These are phyloP conservation scores for Hevea brasiliensis DNA, from an alignment of 345 rosid genomes.

Conservation along the genomic window DNA sequence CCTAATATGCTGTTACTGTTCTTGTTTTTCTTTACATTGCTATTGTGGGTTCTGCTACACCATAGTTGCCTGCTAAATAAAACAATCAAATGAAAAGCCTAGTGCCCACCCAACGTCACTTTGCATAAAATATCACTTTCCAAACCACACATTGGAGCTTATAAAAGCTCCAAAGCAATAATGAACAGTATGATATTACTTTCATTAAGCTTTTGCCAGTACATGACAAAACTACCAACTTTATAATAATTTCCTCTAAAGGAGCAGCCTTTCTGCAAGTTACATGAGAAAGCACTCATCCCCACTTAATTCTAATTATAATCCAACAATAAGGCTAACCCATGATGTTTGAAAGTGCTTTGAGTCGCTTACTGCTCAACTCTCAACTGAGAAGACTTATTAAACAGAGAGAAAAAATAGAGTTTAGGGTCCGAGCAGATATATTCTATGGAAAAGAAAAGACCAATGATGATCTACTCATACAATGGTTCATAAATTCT, in stretches of 20 bases:
- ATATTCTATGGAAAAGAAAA: no score
- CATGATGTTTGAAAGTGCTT: no score
- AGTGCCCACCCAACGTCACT: slow-evolving; percentile 19
- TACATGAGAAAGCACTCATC: slow-evolving; percentile 26
- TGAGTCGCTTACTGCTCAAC: no score
- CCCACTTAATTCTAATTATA: slow-evolving; percentile 29
- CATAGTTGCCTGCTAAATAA: slow-evolving; percentile 5
- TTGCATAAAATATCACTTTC: slow-evolving; percentile 5
- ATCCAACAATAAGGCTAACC: neutral
- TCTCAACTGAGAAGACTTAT: no score
- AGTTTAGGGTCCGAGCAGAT: no score
- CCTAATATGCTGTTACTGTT: neutral
- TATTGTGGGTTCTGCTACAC: slow-evolving; percentile 18
- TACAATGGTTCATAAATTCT: no score
- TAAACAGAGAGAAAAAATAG: no score
- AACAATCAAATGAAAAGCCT: slow-evolving; percentile 15
- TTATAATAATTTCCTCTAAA: neutral
- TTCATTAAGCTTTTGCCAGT: slow-evolving; percentile 3
- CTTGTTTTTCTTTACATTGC: slow-evolving; percentile 13
- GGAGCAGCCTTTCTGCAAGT: slow-evolving; percentile 31
- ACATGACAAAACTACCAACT: slow-evolving; percentile 33
- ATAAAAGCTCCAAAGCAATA: slow-evolving; percentile 4
- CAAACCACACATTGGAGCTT: slow-evolving; percentile 4
- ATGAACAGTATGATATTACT: neutral
- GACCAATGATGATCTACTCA: no score